Evolutionary conservation across 1,139 yeast genomes (phyloP).

Genomic region (Arxiozyma slooffiae): DNA sequence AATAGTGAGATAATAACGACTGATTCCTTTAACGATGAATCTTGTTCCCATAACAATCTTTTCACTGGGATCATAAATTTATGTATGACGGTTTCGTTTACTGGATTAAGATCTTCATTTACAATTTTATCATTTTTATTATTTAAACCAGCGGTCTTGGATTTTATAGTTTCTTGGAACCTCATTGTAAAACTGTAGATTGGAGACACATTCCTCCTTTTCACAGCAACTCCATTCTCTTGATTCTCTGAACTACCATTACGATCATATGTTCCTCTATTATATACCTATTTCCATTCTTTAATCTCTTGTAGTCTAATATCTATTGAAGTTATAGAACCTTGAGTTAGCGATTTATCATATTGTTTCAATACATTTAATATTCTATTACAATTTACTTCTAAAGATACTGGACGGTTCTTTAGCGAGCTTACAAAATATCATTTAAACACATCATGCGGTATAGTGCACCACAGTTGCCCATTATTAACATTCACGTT

Average conservation of each 20-base stretch:
- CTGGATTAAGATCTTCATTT: slow-evolving; percentile 5
- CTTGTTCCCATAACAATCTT: slow-evolving; percentile 24
- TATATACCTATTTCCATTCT: slow-evolving; percentile 18
- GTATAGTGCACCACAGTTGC: slow-evolving; percentile 30
- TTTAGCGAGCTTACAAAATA: slow-evolving; percentile 24
- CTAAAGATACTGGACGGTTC: slow-evolving; percentile 27
- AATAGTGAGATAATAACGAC: slow-evolving; percentile 19
- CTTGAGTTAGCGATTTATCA: slow-evolving; percentile 24
- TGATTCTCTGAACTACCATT: slow-evolving; percentile 3
- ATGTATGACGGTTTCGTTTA: slow-evolving; percentile 22
- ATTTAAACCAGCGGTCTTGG: slow-evolving; percentile 3
- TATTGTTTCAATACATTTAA: slow-evolving; percentile 25
- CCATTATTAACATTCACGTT: slow-evolving; percentile 14
- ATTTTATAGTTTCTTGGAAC: slow-evolving; percentile 23
- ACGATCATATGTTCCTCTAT: not conserved
- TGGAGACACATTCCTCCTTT: slow-evolving; percentile 14
- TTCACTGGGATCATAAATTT: slow-evolving; percentile 27
- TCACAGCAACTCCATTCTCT: not conserved
- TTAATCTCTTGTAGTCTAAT: slow-evolving; percentile 24
- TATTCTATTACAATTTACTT: slow-evolving; percentile 26
- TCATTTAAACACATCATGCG: slow-evolving; percentile 24
- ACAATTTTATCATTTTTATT: not conserved
- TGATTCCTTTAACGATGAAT: slow-evolving; percentile 26
- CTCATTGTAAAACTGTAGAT: slow-evolving; percentile 24
- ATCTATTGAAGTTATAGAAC: slow-evolving; percentile 23